phyloP scores from a whole-genome alignment of 2,329 filamentous ascomycete genomes.

The Rhinocladiella mackenziei region DNA sequence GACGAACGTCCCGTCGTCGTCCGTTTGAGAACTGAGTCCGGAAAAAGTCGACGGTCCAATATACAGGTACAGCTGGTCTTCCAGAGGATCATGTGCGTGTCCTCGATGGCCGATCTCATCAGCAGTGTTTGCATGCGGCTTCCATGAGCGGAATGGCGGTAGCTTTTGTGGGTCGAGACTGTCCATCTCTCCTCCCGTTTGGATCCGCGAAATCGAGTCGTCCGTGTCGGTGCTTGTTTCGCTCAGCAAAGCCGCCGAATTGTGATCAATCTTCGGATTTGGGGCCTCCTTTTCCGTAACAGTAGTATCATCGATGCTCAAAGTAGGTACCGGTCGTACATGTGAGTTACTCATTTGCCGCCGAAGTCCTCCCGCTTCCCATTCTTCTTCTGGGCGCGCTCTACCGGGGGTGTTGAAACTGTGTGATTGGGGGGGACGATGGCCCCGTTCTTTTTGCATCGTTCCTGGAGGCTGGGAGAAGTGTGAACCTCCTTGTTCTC shows the following conservation, averaged over 20 bases:
- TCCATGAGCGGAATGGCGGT: constrained; percentile 27
- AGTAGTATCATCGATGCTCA: constrained; percentile 22
- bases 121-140: constrained; percentile 19
- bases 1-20: constrained; percentile 28
- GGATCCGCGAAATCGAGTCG: constrained; percentile 12
- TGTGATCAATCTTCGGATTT: not conserved
- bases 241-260: constrained; percentile 4
- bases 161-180: constrained; percentile 20
- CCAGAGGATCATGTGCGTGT: constrained; percentile 60
- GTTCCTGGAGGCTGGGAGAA: constrained; percentile 56
- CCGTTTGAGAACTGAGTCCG: constrained; percentile 46
- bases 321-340: constrained; percentile 13
- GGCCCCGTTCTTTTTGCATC: constrained; percentile 41
- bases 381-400: constrained; percentile 45
- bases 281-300: constrained; percentile 2
- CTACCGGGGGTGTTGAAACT: constrained; percentile 53
- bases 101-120: constrained; percentile 41
- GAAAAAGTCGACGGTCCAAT: constrained; percentile 61
- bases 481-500: constrained; percentile 49
- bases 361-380: constrained; percentile 54
- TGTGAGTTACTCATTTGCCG: constrained; percentile 10
- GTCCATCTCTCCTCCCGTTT: constrained; percentile 13
- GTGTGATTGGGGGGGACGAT: constrained; percentile 41
- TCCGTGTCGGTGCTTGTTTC: constrained; percentile 21
- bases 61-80: constrained; percentile 66